Evolutionary conservation across 108 stramenopile species (phyloP), one percentile per base, ranked within the genome.

Genomic region (Skeletonema potamos): DNA sequence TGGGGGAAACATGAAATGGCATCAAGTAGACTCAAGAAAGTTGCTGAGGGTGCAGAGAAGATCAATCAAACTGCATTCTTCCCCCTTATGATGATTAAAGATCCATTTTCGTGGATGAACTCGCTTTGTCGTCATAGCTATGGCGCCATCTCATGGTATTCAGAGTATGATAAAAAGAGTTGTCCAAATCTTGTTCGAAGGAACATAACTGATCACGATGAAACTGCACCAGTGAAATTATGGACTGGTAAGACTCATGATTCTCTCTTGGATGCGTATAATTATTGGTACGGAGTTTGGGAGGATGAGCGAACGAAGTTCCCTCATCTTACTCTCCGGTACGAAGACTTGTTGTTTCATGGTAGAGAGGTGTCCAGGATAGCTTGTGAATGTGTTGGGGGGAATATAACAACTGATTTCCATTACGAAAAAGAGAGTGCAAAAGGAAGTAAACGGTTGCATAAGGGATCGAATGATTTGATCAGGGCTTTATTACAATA

Each of bases 291-390:
- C 73, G 51, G 63, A 43, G 84, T 84, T 54, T 94, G 87, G 66
- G 73, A 87, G 9, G 68, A 76, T 1, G 77, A 83, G n/a, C 36
- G 36, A n/a, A n/a, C n/a, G n/a, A n/a, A n/a, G n/a, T n/a, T n/a
- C n/a, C n/a, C n/a, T n/a, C n/a, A n/a, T 5, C 34, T 93, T 15
- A 85, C 88, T 26, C 85, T 92, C 0, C 82, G 95, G 34, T 96
- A 88, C 66, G 95, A 96, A 72, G 95, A 96, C 77, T 80, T 94
- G 63, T 76, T 92, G 18, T 94, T 90, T 66, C 85, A 92, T 60
- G 79, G 79, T 26, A 76, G 85, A 51, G 85, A 90, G 55, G 77
- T 90, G 43, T 72, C 86, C 26, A 72, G 75, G 67, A 29, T 30
- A 6, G 70, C 89, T 5, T 93, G 93, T 67, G 79, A 87, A 28